phyloP scores from a whole-genome alignment of 441 rosid genomes.

The Mallotus japonicus region DNA sequence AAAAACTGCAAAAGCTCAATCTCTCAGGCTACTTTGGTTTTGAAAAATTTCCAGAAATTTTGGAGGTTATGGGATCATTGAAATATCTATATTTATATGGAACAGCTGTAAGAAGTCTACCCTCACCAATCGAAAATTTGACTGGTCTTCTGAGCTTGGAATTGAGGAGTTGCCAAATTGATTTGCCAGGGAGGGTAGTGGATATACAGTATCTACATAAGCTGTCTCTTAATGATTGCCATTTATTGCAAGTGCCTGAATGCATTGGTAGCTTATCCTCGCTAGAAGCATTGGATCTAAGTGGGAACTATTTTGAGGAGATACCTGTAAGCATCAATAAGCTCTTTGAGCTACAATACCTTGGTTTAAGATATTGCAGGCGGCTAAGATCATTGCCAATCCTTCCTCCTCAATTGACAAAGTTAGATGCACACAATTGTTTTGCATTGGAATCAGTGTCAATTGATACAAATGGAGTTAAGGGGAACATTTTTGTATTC shows the following conservation, averaged over 20 bases:
- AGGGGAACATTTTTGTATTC: neutral
- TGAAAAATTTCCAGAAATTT: neutral
- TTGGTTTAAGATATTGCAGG: constrained; percentile 18
- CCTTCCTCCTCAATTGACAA: neutral
- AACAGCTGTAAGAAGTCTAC: neutral
- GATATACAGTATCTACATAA: neutral
- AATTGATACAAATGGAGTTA: no score
- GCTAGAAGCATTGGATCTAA: constrained; percentile 10
- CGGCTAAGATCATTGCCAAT: constrained; percentile 3
- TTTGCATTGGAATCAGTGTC: neutral
- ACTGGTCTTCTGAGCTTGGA: neutral
- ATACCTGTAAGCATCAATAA: constrained; percentile 17
- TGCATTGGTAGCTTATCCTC: neutral
- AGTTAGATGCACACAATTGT: constrained; percentile 12
- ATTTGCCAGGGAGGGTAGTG: neutral
- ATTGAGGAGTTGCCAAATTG: neutral
- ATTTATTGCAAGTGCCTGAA: neutral
- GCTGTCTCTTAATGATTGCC: neutral
- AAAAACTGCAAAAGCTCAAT: constrained; percentile 13
- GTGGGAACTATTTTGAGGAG: neutral
- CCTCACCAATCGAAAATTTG: constrained; percentile 1
- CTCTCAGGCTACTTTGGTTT: constrained; percentile 17
- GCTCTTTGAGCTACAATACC: neutral
- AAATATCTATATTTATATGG: constrained; percentile 9
- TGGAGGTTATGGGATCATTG: constrained; percentile 1